These are phyloP conservation scores for Raffaelea albimanens DNA, from an alignment of 2,329 filamentous ascomycete species.

Conservation along the genomic window DNA sequence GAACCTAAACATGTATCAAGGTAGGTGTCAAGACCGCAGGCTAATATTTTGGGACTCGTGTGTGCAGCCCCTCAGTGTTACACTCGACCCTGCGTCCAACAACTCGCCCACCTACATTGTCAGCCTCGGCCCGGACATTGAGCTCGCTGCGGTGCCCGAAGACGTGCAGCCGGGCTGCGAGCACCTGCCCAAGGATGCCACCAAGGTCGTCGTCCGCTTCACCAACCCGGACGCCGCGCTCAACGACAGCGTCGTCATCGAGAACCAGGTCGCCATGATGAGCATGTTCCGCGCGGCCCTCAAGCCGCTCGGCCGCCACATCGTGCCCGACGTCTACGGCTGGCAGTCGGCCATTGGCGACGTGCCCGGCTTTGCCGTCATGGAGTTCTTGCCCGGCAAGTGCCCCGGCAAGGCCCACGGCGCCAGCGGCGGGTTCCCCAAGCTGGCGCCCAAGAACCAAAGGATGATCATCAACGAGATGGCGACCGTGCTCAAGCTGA, in stretches of 20 bases:
- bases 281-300: slow-evolving; percentile 20
- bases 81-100: background rate
- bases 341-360: slow-evolving; percentile 19
- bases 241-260: slow-evolving; percentile 15
- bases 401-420: slow-evolving; percentile 8
- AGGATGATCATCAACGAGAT: slow-evolving; percentile 20
- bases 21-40: no score
- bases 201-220: slow-evolving; percentile 22
- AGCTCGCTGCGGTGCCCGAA: background rate
- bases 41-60: background rate
- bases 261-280: slow-evolving; percentile 24
- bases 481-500: slow-evolving; percentile 19
- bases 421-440: slow-evolving; percentile 11
- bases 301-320: background rate
- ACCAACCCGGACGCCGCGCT: slow-evolving; percentile 22
- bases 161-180: no score
- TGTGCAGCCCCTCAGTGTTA: background rate
- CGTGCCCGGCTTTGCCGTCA: slow-evolving; percentile 16
- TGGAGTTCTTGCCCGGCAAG: slow-evolving; percentile 21
- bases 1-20: no score
- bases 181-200: slow-evolving; percentile 15
- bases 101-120: background rate
- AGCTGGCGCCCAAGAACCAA: slow-evolving; percentile 17
- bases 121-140: background rate
- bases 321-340: slow-evolving; percentile 20